These are phyloP conservation scores for Arachnopeziza araneosa DNA, from an alignment of 2,329 filamentous ascomycete species.

Conservation along the genomic window DNA sequence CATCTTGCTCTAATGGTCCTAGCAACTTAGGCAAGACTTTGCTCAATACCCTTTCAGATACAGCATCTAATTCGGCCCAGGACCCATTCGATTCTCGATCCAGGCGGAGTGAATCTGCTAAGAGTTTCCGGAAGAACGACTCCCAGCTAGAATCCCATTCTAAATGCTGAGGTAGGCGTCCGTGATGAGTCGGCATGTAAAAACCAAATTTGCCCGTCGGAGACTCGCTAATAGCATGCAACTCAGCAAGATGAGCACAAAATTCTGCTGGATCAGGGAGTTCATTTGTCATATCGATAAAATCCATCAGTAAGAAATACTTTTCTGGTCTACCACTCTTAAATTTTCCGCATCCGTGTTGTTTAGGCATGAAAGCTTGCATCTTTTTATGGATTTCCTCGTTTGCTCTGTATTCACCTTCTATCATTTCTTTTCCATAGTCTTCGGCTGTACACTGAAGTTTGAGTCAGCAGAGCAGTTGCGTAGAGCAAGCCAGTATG, in stretches of 20 bases:
- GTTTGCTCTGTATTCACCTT: slow-evolving; percentile 38
- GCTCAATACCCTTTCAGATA: neutral
- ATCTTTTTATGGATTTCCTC: slow-evolving; percentile 17
- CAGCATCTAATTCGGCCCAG: neutral
- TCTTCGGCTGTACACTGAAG: slow-evolving; percentile 15
- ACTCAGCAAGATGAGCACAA: slow-evolving; percentile 17
- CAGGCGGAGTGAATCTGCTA: slow-evolving; percentile 6
- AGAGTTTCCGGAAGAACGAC: slow-evolving; percentile 27
- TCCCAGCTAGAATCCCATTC: slow-evolving; percentile 35
- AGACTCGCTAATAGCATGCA: slow-evolving; percentile 17
- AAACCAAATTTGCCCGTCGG: slow-evolving; percentile 33
- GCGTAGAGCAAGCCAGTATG: slow-evolving; percentile 4
- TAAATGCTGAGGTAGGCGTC: slow-evolving; percentile 32
- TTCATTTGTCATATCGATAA: slow-evolving; percentile 22
- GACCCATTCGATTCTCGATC: slow-evolving; percentile 25
- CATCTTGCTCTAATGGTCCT: slow-evolving; percentile 13
- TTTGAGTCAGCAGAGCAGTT: slow-evolving; percentile 28
- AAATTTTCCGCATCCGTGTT: slow-evolving; percentile 10
- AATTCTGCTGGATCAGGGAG: slow-evolving; percentile 20
- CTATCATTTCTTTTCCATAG: slow-evolving; percentile 30
- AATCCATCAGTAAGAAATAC: slow-evolving; percentile 26
- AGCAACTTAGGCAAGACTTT: slow-evolving; percentile 1
- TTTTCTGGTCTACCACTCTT: slow-evolving; percentile 18
- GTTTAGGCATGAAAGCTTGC: slow-evolving; percentile 10
- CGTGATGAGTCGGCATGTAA: slow-evolving; percentile 32